phyloP scores from a whole-genome alignment of 208 protist genomes.

The Zelonia costaricensis region DNA sequence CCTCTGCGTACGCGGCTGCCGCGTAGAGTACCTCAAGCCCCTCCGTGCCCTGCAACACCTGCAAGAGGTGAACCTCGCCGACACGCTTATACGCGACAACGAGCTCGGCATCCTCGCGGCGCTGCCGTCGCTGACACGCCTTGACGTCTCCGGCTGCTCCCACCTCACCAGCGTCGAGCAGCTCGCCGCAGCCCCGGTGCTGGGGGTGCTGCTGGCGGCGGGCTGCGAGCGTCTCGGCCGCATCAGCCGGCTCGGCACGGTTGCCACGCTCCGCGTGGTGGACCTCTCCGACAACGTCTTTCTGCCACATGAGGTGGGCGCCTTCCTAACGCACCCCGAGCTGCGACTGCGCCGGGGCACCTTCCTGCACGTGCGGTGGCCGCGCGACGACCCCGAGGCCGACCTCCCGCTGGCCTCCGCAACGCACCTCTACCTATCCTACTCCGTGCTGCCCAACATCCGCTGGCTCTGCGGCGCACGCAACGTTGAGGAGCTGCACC shows the following conservation, averaged over 20 bases:
- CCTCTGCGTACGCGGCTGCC: constrained; percentile 21
- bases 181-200: constrained; percentile 13
- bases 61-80: constrained; percentile 27
- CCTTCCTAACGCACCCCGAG: constrained; percentile 5
- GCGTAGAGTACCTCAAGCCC: constrained; percentile 32
- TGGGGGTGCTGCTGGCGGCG: constrained; percentile 22
- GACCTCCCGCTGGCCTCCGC: constrained; percentile 7
- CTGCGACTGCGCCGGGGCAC: constrained; percentile 7
- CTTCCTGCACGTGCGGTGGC: constrained; percentile 27
- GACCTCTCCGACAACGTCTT: constrained; percentile 36
- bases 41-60: constrained; percentile 28
- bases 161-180: constrained; percentile 41
- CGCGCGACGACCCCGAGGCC: constrained; percentile 15
- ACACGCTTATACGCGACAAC: constrained; percentile 37
- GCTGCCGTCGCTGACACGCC: constrained; percentile 32
- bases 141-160: constrained; percentile 40
- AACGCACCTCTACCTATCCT: constrained; percentile 29
- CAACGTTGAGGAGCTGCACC: constrained; percentile 29
- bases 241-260: constrained; percentile 19
- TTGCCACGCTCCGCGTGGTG: constrained; percentile 15
- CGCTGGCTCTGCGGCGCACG: constrained; percentile 38
- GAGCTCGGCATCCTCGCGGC: constrained; percentile 39
- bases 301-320: constrained; percentile 20
- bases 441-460: constrained; percentile 22
- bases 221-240: constrained; percentile 27